Evolutionary conservation across 1,284 basidiomycete species (phyloP), one percentile per base, ranked within the genome.

Genomic region (Testicularia cyperi): DNA sequence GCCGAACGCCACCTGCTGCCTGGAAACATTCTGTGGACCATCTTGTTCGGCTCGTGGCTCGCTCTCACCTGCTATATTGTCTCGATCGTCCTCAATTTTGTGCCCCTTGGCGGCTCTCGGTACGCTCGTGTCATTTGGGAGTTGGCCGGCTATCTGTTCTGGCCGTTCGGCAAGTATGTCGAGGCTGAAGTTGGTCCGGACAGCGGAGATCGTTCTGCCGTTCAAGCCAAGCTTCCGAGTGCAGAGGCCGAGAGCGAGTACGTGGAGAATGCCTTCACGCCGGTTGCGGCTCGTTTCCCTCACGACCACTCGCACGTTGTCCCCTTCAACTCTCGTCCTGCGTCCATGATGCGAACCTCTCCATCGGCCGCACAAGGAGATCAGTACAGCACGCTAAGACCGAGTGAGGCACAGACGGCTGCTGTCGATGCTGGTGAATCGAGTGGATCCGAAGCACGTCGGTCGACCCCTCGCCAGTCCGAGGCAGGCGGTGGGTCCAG

Each of bases 161-260:
- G 95, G 95, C 95, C 95, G 2, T 99, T 99, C 76, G 94, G 77
- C 90, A 97, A 97, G 78, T 99, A 97, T 73, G 90, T 99, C 46
- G 92, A 97, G 77, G 90, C 92, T 5, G 74, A 76, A 29, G 62
- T 87, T 44, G 53, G 62, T 39, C 56, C 69, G 15, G 41, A 54
- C 30, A 66, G 61, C 22, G 61, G 53, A 15, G 63, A 74, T 16
- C 67, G 70, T n/a, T 46, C 46, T 6, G 54, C 61, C 12, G 35
- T 38, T 22, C 47, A 35, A 25, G 26, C 22, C 30, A 37, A 55
- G 24, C 19, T 24, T 25, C 15, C 31, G 13, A 49, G 55, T 15
- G n/a, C 41, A 1, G 32, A 16, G 15, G 33, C 39, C 20, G 54
- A 63, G 8, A 31, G 33, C 20, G 43, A 51, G 19, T 61, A 88